Evolutionary conservation across 768 basidiomycete genomes (phyloP).

Genomic region (Leucocoprinus leucothites): DNA sequence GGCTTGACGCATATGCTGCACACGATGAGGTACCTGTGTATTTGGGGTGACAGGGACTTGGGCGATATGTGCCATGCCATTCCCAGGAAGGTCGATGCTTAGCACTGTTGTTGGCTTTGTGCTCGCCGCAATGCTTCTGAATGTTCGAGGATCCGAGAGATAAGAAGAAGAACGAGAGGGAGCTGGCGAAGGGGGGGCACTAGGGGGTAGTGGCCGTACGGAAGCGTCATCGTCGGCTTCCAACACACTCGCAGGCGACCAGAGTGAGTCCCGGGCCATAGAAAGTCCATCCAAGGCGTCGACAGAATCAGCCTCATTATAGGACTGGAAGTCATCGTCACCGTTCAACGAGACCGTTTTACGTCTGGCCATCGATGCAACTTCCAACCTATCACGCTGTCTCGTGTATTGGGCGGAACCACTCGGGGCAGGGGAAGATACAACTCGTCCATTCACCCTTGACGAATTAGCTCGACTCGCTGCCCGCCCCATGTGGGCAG

Average conservation of each 20-base stretch:
- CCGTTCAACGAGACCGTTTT: slow-evolving; percentile 68
- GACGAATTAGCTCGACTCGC: slow-evolving; percentile 27
- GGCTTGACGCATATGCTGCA: slow-evolving; percentile 60
- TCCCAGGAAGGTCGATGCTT: slow-evolving; percentile 79
- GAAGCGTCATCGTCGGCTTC: slow-evolving; percentile 97
- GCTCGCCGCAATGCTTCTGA: slow-evolving; percentile 78
- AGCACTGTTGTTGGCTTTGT: slow-evolving; percentile 95
- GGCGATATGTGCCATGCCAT: slow-evolving; percentile 89
- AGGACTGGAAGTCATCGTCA: slow-evolving; percentile 43
- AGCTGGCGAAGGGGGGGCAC: slow-evolving; percentile 81
- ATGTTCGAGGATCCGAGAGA: slow-evolving; percentile 77
- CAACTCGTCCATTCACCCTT: slow-evolving; percentile 36
- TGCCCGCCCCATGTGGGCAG: slow-evolving; percentile 30
- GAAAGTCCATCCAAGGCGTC: slow-evolving; percentile 51
- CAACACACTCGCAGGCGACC: slow-evolving; percentile 71
- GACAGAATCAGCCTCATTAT: slow-evolving; percentile 39
- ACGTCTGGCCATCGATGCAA: slow-evolving; percentile 31
- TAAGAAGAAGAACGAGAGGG: slow-evolving; percentile 82
- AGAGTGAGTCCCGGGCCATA: slow-evolving; percentile 67
- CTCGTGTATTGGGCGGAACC: slow-evolving; percentile 20
- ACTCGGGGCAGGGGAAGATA: slow-evolving; percentile 41
- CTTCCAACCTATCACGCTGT: slow-evolving; percentile 32
- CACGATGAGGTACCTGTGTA: slow-evolving; percentile 46
- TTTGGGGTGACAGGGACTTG: slow-evolving; percentile 70
- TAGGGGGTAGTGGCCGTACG: slow-evolving; percentile 85